These are phyloP conservation scores for Mycena epipterygia DNA, from an alignment of 768 basidiomycete species.

Conservation along the genomic window DNA sequence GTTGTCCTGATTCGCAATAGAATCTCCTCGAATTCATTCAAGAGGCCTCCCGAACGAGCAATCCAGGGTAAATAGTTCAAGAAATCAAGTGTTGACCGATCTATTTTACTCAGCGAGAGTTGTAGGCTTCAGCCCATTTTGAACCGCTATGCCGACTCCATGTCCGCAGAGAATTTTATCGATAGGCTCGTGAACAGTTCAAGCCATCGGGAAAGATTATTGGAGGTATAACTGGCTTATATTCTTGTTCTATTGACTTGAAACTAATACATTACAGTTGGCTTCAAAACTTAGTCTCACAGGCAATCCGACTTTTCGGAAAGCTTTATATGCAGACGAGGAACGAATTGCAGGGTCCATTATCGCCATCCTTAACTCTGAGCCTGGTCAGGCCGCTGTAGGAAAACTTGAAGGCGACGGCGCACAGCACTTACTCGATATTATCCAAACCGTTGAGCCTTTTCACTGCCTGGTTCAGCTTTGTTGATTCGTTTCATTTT, in stretches of 20 bases:
- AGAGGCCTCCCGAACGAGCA: not conserved
- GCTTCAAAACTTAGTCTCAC: not conserved
- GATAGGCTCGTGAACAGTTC: not conserved
- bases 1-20: not conserved
- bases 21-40: not conserved
- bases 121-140: not conserved
- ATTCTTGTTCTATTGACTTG: not conserved
- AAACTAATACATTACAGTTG: not conserved
- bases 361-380: not conserved
- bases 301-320: not conserved
- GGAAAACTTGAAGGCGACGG: not conserved
- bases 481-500: not conserved
- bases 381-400: not conserved
- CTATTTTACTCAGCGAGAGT: not conserved
- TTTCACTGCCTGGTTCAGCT: not conserved
- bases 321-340: not conserved
- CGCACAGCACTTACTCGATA: not conserved
- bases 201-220: not conserved
- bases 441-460: not conserved
- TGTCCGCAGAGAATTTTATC: not conserved
- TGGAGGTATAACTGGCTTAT: not conserved
- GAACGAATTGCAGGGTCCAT: not conserved
- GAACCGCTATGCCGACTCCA: not conserved
- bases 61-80: not conserved
- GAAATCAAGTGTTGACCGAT: not conserved